Evolutionary conservation across 768 basidiomycete genomes (phyloP), one percentile per base, ranked within the genome.

Genomic region (Neoboletus magnificus): DNA sequence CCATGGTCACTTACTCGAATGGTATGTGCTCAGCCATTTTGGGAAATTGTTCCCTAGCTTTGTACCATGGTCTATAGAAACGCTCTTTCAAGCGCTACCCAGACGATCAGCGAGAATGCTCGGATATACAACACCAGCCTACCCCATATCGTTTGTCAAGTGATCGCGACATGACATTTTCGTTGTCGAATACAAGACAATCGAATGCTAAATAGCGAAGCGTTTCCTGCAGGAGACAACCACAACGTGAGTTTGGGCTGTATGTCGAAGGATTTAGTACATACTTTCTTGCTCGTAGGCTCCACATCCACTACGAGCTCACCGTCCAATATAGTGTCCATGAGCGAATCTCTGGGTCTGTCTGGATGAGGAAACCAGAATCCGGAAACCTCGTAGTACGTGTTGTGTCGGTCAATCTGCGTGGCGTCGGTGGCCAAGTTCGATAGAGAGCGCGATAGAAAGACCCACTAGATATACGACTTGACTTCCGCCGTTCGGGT

Each of bases 371-470:
- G 97, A 66, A 99, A 98, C 74, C 81, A 91, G 39, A 98, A 77
- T 3, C 91, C 92, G 15, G 73, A 65, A 9, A 93, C 73, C 63
- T 82, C 71, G 56, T 89, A 87, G 70, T 93, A 98, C 2, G 78
- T 73, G 66, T 98, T 95, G 68, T 95, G 93, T 54, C 97, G 85
- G 79, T 99, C 96, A 65, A 98, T 91, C 96, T 99, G 66, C 12
- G 27, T 48, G 30, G 41, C 29, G 51, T 63, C 39, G 47, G 40
- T 47, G 52, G 50, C 35, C 52, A 50, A 44, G 47, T 45, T 33
- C 44, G 23, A 51, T n/a, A 43, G 7, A 35, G 33, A 23, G 41
- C 10, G 16, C 30, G 56, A 35, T 50, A 43, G 39, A 54, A 49
- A 42, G 48, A 73, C 88, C 61, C 61, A 96, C 97, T 29, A 98